These are phyloP conservation scores for Byssochlamys sp. DNA, from an alignment of 2,329 filamentous ascomycete species.

Conservation along the genomic window DNA sequence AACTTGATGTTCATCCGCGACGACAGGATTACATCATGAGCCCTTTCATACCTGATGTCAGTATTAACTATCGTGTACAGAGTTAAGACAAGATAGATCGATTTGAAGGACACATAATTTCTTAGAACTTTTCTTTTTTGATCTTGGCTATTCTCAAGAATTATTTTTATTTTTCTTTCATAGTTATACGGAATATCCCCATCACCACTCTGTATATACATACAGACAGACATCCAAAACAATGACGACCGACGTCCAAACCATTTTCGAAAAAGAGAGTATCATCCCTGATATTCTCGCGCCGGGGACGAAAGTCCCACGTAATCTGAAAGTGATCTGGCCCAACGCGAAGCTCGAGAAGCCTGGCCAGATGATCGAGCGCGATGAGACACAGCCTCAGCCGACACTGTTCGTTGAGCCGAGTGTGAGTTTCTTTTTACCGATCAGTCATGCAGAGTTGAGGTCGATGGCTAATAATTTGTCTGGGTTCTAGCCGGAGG, in stretches of 20 bases:
- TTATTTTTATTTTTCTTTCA: too few species aligned
- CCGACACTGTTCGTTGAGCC: constrained; percentile 6
- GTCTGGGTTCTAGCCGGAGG: neutral
- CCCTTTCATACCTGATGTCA: neutral
- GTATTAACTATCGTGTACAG: neutral
- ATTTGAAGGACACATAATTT: too few species aligned
- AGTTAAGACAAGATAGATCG: too few species aligned
- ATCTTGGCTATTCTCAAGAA: too few species aligned
- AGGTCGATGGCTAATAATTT: neutral
- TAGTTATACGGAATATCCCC: too few species aligned
- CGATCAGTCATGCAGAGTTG: too few species aligned
- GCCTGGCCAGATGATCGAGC: constrained; percentile 6
- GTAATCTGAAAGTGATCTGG: constrained; percentile 5
- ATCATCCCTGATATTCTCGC: constrained; percentile 6
- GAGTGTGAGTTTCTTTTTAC: neutral
- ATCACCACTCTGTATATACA: neutral
- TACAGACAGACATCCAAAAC: neutral
- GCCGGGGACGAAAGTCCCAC: neutral
- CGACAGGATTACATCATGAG: neutral
- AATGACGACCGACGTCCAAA: neutral
- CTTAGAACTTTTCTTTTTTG: too few species aligned
- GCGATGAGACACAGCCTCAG: constrained; percentile 3
- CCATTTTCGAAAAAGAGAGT: constrained; percentile 1
- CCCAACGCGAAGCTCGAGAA: neutral
- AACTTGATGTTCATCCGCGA: neutral